phyloP scores from a whole-genome alignment of 345 rosid genomes.

The Eucalyptus marginata region DNA sequence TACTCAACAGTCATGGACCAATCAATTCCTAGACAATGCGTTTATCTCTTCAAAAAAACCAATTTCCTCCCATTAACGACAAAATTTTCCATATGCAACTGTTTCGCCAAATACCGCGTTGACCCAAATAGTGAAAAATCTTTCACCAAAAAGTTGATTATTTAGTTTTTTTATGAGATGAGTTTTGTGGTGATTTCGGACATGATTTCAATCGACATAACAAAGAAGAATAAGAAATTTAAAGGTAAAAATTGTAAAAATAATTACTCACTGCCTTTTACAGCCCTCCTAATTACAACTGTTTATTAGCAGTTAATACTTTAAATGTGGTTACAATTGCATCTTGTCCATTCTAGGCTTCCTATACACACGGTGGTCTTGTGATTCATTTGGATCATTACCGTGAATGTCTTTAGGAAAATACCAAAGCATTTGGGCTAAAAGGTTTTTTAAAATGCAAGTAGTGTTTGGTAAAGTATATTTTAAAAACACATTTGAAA shows the following conservation, averaged over 20 bases:
- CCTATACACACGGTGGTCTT: fast-evolving
- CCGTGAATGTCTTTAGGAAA: background rate
- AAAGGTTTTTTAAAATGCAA: too few species aligned
- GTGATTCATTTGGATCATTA: fast-evolving
- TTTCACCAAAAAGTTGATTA: background rate
- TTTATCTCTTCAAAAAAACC: background rate
- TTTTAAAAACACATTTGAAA: background rate
- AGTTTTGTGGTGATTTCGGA: background rate
- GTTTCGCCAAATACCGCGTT: background rate
- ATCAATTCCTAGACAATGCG: background rate
- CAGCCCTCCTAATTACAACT: background rate
- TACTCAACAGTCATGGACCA: background rate
- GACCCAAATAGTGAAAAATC: background rate
- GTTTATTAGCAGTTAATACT: background rate
- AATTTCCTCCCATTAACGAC: background rate
- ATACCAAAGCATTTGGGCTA: background rate
- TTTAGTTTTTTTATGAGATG: background rate
- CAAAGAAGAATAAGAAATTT: background rate
- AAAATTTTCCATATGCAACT: background rate
- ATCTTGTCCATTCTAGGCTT: background rate
- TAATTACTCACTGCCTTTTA: background rate
- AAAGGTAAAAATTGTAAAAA: background rate
- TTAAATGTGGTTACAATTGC: background rate
- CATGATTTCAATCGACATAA: background rate
- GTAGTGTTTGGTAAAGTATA: background rate